Evolutionary conservation across 2,329 filamentous ascomycete species (phyloP).

Genomic region (Fusarium heterosporum): DNA sequence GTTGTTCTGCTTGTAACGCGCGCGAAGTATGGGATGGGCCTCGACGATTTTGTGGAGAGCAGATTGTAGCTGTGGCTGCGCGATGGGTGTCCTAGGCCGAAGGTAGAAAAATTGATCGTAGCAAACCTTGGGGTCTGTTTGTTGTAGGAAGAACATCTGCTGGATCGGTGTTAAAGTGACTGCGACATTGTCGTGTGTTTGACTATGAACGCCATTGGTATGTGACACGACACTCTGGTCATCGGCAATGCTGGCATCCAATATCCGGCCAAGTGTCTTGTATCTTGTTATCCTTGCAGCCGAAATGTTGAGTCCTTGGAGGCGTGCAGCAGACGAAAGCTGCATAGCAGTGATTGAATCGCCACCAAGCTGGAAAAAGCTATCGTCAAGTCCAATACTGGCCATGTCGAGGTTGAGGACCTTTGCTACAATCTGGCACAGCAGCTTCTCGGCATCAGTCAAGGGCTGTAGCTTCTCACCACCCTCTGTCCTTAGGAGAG

Average conservation of each 20-base stretch:
- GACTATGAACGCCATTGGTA: not conserved
- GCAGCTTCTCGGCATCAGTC: conserved; percentile 2
- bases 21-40: conserved; percentile 16
- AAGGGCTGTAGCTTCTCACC: conserved; percentile 1
- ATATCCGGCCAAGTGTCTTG: conserved; percentile 13
- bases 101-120: conserved; percentile 23
- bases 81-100: not conserved
- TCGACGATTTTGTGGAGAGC: conserved; percentile 9
- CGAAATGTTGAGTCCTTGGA: conserved; percentile 5
- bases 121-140: conserved; percentile 9
- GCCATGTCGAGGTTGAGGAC: conserved; percentile 3
- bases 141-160: conserved; percentile 25
- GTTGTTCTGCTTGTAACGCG: not conserved
- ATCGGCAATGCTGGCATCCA: conserved; percentile 1
- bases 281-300: not conserved
- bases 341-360: conserved; percentile 28
- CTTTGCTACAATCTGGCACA: not conserved
- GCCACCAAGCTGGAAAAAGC: conserved; percentile 14
- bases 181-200: not conserved
- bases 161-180: conserved; percentile 13
- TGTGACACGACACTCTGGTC: not conserved
- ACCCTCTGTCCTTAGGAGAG: not conserved
- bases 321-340: conserved; percentile 19
- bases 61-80: not conserved
- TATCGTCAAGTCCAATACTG: conserved; percentile 13